Percentiles rank a stretch among this genome's conserved stretches.
These are phyloP conservation scores for Tetrahymena elliotti DNA, from an alignment of 73 alveolate genomes.

Conservation along the genomic window DNA sequence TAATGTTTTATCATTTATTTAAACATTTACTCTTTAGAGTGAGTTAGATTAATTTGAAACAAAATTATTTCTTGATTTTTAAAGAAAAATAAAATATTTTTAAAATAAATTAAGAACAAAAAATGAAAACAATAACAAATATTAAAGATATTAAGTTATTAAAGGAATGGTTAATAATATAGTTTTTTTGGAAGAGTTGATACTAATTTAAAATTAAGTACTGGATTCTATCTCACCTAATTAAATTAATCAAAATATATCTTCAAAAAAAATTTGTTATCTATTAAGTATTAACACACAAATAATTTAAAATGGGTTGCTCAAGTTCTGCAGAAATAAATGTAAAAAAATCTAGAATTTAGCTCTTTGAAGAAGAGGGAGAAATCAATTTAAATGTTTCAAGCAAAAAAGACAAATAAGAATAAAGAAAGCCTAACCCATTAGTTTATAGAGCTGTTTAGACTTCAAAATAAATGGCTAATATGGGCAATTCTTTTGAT, in stretches of 20 bases:
- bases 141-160: neutral
- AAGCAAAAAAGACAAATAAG: neutral
- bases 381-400: neutral
- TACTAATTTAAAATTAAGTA: neutral
- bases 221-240: neutral
- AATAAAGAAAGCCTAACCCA: neutral
- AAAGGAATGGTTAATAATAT: neutral
- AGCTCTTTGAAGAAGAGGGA: neutral
- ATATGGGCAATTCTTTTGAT: neutral
- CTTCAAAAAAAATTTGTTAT: neutral
- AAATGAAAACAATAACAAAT: too few relatives aligned
- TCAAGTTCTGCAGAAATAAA: neutral
- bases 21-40: too few relatives aligned
- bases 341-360: neutral
- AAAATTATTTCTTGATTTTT: too few relatives aligned
- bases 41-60: too few relatives aligned
- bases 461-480: neutral
- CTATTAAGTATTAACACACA: too few relatives aligned
- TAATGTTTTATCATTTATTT: too few relatives aligned
- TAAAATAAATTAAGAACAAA: too few relatives aligned
- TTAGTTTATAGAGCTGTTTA: neutral
- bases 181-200: neutral
- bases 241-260: neutral
- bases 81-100: too few relatives aligned
- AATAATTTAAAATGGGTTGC: neutral